Conservation (phyloP, 202 grass and related monocot genomes). For the Alloteropsis angusta region DNA sequence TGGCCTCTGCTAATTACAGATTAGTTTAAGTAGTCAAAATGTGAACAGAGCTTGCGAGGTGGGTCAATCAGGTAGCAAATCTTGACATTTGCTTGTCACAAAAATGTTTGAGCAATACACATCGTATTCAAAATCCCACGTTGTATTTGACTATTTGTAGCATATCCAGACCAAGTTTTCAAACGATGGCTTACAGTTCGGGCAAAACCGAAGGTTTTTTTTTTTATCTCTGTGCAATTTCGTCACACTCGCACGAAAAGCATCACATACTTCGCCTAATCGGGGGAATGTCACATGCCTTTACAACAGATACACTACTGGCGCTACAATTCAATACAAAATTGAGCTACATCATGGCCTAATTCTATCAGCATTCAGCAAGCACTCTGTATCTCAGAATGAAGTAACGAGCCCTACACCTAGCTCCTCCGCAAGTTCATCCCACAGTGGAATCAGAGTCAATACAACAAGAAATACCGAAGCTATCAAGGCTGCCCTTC, state of each 20-base stretch:
- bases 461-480: constrained; percentile 65
- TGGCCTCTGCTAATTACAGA: background rate
- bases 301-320: constrained; percentile 18
- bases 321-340: constrained; percentile 29
- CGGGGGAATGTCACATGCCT: background rate
- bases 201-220: background rate
- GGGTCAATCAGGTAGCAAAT: background rate
- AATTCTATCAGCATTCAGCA: constrained; percentile 12
- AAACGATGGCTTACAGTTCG: background rate
- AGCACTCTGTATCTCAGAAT: constrained; percentile 41
- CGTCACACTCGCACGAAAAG: background rate
- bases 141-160: background rate
- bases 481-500: constrained; percentile 51
- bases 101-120: background rate
- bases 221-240: constrained; percentile 2
- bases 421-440: constrained; percentile 92
- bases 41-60: background rate
- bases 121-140: background rate
- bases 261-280: background rate
- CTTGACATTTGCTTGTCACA: background rate
- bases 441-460: constrained; percentile 85
- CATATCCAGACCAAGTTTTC: background rate
- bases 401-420: constrained; percentile 70
- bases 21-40: background rate
- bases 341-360: constrained; percentile 27